phyloP scores from a whole-genome alignment of 345 rosid species.

The Corchorus olitorius region DNA sequence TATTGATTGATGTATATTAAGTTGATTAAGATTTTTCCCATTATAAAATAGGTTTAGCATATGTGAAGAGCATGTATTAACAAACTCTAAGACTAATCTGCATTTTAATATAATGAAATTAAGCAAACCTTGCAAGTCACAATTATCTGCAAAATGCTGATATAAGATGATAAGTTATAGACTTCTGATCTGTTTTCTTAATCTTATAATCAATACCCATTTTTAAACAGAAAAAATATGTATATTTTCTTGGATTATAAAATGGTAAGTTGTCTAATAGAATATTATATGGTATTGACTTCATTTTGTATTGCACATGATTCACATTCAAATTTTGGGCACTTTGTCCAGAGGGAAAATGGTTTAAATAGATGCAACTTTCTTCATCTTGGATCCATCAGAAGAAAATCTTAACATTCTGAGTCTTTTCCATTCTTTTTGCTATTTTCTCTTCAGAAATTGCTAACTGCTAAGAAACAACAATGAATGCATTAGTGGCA shows the following conservation, averaged over 20 bases:
- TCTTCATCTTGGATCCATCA: slow-evolving; percentile 11
- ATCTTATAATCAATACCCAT: neutral
- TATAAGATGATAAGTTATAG: neutral
- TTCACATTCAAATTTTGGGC: neutral
- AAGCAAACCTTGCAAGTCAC: neutral
- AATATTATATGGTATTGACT: neutral
- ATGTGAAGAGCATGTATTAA: neutral
- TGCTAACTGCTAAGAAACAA: slow-evolving; percentile 24
- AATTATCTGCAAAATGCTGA: slow-evolving; percentile 1
- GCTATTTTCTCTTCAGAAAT: slow-evolving; percentile 14
- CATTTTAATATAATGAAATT: slow-evolving; percentile 1
- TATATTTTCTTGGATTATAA: neutral
- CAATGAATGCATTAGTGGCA: slow-evolving; percentile 95
- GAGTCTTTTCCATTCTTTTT: neutral
- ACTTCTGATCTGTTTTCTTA: neutral
- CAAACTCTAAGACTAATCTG: neutral
- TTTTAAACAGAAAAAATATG: neutral
- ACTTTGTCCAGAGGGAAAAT: neutral
- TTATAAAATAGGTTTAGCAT: neutral
- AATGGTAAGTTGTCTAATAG: neutral
- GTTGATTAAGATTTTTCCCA: neutral
- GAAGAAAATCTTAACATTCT: slow-evolving; percentile 3
- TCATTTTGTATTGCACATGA: slow-evolving; percentile 7
- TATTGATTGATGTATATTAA: neutral
- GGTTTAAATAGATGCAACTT: slow-evolving; percentile 22